Evolutionary conservation across 768 basidiomycete genomes (phyloP).

Genomic region (Dentipellis sp.): DNA sequence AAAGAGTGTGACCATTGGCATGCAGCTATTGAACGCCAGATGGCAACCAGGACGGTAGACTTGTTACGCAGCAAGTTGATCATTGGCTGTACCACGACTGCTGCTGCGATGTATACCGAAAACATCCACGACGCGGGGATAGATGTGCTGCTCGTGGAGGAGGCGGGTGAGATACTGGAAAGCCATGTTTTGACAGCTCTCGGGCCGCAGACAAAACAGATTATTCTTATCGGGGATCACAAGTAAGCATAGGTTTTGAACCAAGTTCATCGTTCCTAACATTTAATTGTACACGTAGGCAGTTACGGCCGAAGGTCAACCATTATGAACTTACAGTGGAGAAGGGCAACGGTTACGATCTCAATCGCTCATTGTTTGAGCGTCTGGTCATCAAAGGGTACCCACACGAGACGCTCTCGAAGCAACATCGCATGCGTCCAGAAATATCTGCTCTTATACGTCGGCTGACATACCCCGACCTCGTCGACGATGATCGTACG

Average conservation of each 20-base stretch:
- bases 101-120: conserved; percentile 49
- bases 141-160: conserved; percentile 54
- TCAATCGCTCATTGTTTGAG: conserved; percentile 63
- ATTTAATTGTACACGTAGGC: conserved; percentile 27
- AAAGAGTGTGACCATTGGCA: conserved; percentile 31
- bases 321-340: conserved; percentile 58
- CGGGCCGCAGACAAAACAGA: conserved; percentile 32
- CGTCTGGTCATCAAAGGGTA: conserved; percentile 53
- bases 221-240: conserved; percentile 67
- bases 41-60: not conserved
- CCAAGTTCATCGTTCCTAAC: not conserved
- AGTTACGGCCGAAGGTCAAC: conserved; percentile 66
- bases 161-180: conserved; percentile 67
- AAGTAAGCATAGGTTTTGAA: conserved; percentile 35
- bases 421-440: conserved; percentile 69
- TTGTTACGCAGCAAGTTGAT: conserved; percentile 39
- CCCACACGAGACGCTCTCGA: conserved; percentile 45
- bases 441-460: conserved; percentile 60
- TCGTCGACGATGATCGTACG: conserved; percentile 46
- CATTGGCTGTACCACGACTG: conserved; percentile 64
- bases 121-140: conserved; percentile 37
- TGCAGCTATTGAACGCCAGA: conserved; percentile 27
- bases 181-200: conserved; percentile 57
- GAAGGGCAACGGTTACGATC: conserved; percentile 56
- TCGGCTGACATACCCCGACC: conserved; percentile 54